Conservation (phyloP, 2,329 filamentous ascomycete species). For the Phaeosphaeria sp. region DNA sequence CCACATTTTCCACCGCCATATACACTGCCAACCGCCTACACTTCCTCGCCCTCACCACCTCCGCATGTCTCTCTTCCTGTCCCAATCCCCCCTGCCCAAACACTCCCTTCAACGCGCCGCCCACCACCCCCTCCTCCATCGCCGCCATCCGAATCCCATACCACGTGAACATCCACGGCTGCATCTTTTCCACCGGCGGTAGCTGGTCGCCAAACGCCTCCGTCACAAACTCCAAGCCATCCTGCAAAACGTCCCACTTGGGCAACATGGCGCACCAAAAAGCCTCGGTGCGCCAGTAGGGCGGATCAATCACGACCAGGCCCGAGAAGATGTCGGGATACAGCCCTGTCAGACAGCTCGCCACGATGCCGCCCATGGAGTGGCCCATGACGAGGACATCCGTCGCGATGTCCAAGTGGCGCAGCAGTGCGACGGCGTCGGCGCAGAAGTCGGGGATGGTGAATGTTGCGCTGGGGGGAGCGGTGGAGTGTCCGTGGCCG, state of each 20-base stretch:
- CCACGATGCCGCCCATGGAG: slow-evolving; percentile 18
- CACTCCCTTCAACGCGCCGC: slow-evolving; percentile 3
- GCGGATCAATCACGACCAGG: slow-evolving; percentile 21
- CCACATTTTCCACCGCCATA: slow-evolving; percentile 10
- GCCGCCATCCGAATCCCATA: slow-evolving; percentile 13
- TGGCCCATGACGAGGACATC: slow-evolving; percentile 19
- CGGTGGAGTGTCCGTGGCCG: slow-evolving; percentile 23
- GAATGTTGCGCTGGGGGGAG: slow-evolving; percentile 11
- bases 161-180: slow-evolving; percentile 25
- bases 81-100: slow-evolving; percentile 11
- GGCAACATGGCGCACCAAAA: slow-evolving; percentile 7
- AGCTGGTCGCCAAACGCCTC: slow-evolving; percentile 7
- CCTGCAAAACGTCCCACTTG: neutral
- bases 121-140: slow-evolving; percentile 13
- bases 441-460: slow-evolving; percentile 6
- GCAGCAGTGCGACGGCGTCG: slow-evolving; percentile 17
- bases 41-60: slow-evolving; percentile 14
- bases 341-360: slow-evolving; percentile 13
- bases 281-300: slow-evolving; percentile 11
- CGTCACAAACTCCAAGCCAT: neutral
- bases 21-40: slow-evolving; percentile 18
- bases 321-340: slow-evolving; percentile 16
- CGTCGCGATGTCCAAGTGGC: slow-evolving; percentile 9
- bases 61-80: slow-evolving; percentile 11
- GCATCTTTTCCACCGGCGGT: slow-evolving; percentile 1